Conservation (phyloP, 169 alveolate species). For the Eimeria falciformis region DNA sequence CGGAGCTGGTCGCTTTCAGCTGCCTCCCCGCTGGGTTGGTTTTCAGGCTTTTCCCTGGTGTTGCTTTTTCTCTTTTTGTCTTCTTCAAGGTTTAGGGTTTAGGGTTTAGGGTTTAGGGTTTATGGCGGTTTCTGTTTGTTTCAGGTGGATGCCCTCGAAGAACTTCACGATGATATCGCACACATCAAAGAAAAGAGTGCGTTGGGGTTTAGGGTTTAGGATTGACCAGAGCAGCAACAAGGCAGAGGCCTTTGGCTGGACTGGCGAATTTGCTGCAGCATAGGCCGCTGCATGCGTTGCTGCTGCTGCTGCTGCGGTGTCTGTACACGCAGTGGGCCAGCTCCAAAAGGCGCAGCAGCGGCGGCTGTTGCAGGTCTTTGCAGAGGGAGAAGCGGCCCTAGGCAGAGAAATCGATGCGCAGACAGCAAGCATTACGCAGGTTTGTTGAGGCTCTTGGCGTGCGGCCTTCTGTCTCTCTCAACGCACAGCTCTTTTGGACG, state of each 20-base stretch:
- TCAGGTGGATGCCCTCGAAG: constrained; percentile 78
- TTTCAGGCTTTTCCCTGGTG: not conserved
- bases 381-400: constrained; percentile 70
- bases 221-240: not conserved
- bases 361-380: constrained; percentile 80
- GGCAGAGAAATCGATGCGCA: constrained; percentile 65
- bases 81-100: not conserved
- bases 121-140: constrained; percentile 2
- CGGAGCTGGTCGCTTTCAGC: constrained; percentile 38
- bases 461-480: no score
- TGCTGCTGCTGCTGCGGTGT: constrained; percentile 12
- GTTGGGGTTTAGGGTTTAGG: constrained; percentile 15
- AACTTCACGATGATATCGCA: constrained; percentile 77
- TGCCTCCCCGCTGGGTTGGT: constrained; percentile 77
- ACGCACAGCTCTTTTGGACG: no score
- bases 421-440: constrained; percentile 54
- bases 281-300: not conserved
- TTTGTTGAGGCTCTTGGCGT: not conserved
- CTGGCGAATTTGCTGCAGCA: not conserved
- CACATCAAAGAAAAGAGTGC: constrained; percentile 76
- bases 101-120: constrained; percentile 50
- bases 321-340: constrained; percentile 71
- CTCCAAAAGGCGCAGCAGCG: constrained; percentile 81
- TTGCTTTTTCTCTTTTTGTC: not conserved
- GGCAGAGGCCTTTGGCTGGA: not conserved